Evolutionary conservation across 768 basidiomycete genomes (phyloP).

Genomic region (Austroboletus festivus): DNA sequence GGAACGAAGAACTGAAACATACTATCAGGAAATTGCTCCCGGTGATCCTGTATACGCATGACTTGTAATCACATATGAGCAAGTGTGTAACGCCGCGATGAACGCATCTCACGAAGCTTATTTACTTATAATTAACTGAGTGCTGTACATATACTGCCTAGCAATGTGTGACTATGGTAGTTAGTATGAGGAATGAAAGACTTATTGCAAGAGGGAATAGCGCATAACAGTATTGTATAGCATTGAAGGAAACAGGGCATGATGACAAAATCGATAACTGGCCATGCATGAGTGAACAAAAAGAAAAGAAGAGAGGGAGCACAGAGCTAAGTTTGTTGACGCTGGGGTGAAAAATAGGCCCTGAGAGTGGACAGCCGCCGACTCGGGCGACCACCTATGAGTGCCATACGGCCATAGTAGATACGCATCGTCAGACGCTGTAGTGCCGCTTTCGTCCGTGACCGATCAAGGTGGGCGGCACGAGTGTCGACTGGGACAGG

Average conservation of each 20-base stretch:
- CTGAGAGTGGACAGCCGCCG: conserved; percentile 27
- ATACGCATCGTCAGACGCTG: conserved; percentile 64
- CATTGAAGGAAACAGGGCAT: not conserved
- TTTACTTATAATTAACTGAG: conserved; percentile 25
- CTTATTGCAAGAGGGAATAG: not conserved
- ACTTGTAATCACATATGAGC: too few species aligned
- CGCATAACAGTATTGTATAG: not conserved
- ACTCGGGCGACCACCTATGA: conserved; percentile 21
- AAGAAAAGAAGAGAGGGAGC: not conserved
- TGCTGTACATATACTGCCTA: conserved; percentile 18
- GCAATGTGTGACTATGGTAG: conserved; percentile 1
- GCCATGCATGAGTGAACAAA: not conserved
- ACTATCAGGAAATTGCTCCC: too few species aligned
- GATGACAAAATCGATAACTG: not conserved
- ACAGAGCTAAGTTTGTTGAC: conserved; percentile 2
- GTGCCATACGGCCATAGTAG: conserved; percentile 52
- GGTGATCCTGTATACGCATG: too few species aligned
- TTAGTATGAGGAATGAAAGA: conserved; percentile 2
- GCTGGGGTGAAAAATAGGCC: conserved; percentile 29
- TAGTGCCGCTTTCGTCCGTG: conserved; percentile 65
- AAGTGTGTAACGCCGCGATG: too few species aligned
- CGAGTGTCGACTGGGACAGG: conserved; percentile 58
- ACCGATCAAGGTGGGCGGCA: conserved; percentile 73
- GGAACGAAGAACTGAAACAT: too few species aligned
- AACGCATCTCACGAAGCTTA: conserved; percentile 5